Evolutionary conservation across 1,284 basidiomycete species (phyloP).

Genomic region (Coniophora puteana): DNA sequence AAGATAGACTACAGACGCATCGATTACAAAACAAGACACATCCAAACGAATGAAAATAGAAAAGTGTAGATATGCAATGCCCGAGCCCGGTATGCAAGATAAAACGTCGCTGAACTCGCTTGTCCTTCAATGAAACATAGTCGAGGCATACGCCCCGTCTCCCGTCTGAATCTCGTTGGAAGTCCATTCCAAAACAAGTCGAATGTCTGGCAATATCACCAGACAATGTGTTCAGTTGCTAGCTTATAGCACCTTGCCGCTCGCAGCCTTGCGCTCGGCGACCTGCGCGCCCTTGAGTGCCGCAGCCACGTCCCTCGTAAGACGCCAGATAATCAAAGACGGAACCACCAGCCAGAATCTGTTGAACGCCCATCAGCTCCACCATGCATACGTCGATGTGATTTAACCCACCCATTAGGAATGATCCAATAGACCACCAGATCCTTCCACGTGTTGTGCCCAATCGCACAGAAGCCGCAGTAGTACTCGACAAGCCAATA

Average conservation of each 20-base stretch:
- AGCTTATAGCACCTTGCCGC: constrained; percentile 14
- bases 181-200: not conserved
- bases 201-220: not conserved
- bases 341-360: constrained; percentile 77
- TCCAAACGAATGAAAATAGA: too few relatives aligned
- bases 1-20: too few relatives aligned
- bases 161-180: too few relatives aligned
- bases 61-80: too few relatives aligned
- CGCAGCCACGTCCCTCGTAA: constrained; percentile 54
- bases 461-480: constrained; percentile 66
- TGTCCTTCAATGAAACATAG: too few relatives aligned
- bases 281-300: constrained; percentile 39
- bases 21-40: too few relatives aligned
- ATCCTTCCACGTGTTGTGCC: constrained; percentile 63
- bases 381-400: not conserved
- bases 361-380: not conserved
- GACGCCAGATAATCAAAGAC: constrained; percentile 45
- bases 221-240: not conserved
- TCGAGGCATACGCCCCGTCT: too few relatives aligned
- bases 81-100: too few relatives aligned
- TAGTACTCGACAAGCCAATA: constrained; percentile 79
- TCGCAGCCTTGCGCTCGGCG: constrained; percentile 8
- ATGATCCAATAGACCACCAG: constrained; percentile 67
- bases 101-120: too few relatives aligned
- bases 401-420: constrained; percentile 67